A percentile compares a stretch with the other conserved stretches of the same genome.
Evolutionary conservation across 208 protist genomes (phyloP).

Genomic region (Trypanosoma mega): DNA sequence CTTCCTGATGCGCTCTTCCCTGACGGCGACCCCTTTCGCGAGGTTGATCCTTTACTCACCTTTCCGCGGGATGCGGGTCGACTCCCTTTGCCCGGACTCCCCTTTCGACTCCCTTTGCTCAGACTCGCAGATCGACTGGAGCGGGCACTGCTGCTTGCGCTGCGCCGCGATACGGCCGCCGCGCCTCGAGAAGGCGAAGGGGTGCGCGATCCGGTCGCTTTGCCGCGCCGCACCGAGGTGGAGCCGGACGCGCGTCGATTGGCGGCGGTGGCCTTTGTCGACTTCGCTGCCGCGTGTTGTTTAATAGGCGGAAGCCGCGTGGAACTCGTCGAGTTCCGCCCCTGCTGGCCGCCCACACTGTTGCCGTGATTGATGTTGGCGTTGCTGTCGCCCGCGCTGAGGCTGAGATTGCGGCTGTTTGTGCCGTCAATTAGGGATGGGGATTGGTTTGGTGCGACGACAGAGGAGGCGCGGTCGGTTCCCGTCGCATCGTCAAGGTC

Average conservation of each 20-base stretch:
- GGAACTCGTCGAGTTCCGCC: background rate
- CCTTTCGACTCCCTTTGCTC: background rate
- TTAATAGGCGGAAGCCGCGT: too few relatives aligned
- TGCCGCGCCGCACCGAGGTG: background rate
- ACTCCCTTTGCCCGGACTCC: background rate
- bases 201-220: background rate
- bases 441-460: too few relatives aligned
- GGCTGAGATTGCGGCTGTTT: background rate
- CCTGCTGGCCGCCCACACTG: background rate
- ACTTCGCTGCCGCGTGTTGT: too few relatives aligned
- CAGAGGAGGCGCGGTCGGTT: slow-evolving; percentile 1
- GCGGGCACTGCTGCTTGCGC: too few relatives aligned
- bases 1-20: background rate
- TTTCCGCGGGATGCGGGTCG: background rate
- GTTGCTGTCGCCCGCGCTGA: background rate
- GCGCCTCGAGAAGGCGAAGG: background rate
- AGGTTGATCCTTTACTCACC: background rate
- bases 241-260: too few relatives aligned
- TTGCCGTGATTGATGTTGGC: background rate
- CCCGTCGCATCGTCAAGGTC: background rate
- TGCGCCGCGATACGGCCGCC: background rate
- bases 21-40: background rate
- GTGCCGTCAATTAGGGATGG: too few relatives aligned
- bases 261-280: too few relatives aligned
- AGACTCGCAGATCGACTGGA: too few relatives aligned